Percentiles rank a stretch among this genome's conserved stretches.
phyloP scores from a whole-genome alignment of 2,329 filamentous ascomycete genomes.

The Alternaria rosae region DNA sequence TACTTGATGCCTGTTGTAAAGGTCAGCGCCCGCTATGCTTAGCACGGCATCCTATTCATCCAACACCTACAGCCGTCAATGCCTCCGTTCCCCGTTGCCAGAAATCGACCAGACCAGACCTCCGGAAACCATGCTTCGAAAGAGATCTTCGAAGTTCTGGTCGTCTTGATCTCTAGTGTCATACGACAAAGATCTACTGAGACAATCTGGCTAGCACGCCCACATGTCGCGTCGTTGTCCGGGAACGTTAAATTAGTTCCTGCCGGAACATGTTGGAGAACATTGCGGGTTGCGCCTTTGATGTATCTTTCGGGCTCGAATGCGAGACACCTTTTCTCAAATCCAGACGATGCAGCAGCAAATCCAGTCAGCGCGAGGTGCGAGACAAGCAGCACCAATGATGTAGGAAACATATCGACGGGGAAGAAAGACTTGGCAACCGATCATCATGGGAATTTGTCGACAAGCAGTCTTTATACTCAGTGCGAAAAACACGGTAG shows the following conservation, averaged over 20 bases:
- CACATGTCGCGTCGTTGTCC: conserved; percentile 50
- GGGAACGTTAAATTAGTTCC: conserved; percentile 50
- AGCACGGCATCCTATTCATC: too few relatives aligned
- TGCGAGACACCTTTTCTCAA: conserved; percentile 26
- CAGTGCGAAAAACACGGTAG: background rate
- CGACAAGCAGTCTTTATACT: background rate
- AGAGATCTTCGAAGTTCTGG: conserved; percentile 50
- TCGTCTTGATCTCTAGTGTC: conserved; percentile 53
- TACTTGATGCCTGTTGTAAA: conserved; percentile 50
- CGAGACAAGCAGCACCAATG: background rate
- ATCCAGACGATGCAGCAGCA: conserved; percentile 2
- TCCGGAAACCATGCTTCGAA: conserved; percentile 50
- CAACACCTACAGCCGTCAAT: conserved; percentile 50
- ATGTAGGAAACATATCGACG: background rate
- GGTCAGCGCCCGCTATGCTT: background rate
- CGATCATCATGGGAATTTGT: background rate
- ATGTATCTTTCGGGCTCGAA: conserved; percentile 29
- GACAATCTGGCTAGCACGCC: conserved; percentile 44
- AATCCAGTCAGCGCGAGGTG: conserved; percentile 6
- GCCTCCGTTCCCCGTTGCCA: conserved; percentile 53
- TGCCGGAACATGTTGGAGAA: conserved; percentile 44
- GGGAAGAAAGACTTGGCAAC: background rate
- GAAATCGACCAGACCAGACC: conserved; percentile 51
- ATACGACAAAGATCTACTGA: conserved; percentile 53
- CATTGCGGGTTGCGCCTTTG: conserved; percentile 23